Percentiles rank a stretch among this genome's conserved stretches.
These are phyloP conservation scores for Graphiopsis chlorocephala DNA, from an alignment of 2,329 filamentous ascomycete species.

Conservation along the genomic window DNA sequence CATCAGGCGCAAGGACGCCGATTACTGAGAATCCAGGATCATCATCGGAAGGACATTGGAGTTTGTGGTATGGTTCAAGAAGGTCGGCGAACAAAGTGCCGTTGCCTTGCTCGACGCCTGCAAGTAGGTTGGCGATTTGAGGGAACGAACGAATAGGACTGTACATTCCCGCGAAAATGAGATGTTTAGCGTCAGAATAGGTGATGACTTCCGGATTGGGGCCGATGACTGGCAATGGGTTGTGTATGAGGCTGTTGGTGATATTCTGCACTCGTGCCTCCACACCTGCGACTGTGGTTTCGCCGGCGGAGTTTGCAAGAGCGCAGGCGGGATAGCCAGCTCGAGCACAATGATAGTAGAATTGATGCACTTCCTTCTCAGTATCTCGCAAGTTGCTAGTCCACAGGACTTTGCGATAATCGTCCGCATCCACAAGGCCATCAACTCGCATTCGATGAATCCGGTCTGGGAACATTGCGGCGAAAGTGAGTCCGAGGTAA, in stretches of 20 bases:
- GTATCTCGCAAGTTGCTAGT: conserved; percentile 43
- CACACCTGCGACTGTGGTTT: conserved; percentile 36
- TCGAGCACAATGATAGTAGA: conserved; percentile 46
- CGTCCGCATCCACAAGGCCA: conserved; percentile 45
- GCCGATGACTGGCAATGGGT: conserved; percentile 38
- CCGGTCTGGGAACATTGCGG: conserved; percentile 40
- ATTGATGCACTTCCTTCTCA: conserved; percentile 42
- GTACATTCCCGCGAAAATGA: conserved; percentile 40
- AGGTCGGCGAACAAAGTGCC: conserved; percentile 31
- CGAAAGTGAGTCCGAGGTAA: conserved; percentile 41
- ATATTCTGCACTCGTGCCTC: conserved; percentile 34
- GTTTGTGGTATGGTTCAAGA: conserved; percentile 20
- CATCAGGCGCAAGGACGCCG: conserved; percentile 15
- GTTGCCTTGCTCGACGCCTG: conserved; percentile 34
- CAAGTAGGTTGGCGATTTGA: conserved; percentile 35
- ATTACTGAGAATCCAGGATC: not conserved
- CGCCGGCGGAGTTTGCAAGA: conserved; percentile 34
- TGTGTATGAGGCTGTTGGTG: conserved; percentile 39
- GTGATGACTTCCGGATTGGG: conserved; percentile 39
- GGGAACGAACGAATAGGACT: conserved; percentile 35
- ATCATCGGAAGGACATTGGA: not conserved
- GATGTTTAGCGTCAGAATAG: conserved; percentile 38
- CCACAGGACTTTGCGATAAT: conserved; percentile 37
- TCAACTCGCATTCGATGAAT: conserved; percentile 43
- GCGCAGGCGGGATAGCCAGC: conserved; percentile 42